phyloP scores from a whole-genome alignment of 2,329 filamentous ascomycete species.

The Aspergillus latus region DNA sequence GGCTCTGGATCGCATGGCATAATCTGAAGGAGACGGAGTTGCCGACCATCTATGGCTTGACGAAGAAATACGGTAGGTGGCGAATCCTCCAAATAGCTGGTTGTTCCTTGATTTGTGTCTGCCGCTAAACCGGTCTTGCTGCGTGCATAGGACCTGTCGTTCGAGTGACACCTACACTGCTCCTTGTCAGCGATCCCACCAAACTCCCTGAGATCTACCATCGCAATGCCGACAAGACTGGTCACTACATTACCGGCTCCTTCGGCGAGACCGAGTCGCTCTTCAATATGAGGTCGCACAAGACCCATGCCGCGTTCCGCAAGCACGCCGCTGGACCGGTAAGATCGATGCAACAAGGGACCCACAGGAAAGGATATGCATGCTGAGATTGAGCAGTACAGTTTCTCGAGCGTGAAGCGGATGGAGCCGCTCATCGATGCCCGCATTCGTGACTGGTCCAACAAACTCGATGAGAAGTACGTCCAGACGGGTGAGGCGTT shows the following conservation, averaged over 20 bases:
- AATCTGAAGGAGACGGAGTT: slow-evolving; percentile 51
- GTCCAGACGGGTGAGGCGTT: slow-evolving; percentile 47
- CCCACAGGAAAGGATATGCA: background rate
- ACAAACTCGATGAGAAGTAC: slow-evolving; percentile 50
- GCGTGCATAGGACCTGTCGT: slow-evolving; percentile 48
- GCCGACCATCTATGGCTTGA: slow-evolving; percentile 43
- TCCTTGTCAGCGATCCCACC: slow-evolving; percentile 54
- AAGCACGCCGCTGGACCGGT: slow-evolving; percentile 55
- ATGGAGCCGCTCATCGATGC: slow-evolving; percentile 59
- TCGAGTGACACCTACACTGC: slow-evolving; percentile 54
- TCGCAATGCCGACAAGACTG: slow-evolving; percentile 57
- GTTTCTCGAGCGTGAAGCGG: slow-evolving; percentile 57
- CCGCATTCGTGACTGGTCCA: slow-evolving; percentile 53
- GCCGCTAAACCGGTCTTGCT: background rate
- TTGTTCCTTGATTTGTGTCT: background rate
- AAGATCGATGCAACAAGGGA: slow-evolving; percentile 11
- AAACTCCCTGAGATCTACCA: slow-evolving; percentile 59
- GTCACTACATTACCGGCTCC: slow-evolving; percentile 59
- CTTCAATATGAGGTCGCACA: slow-evolving; percentile 59
- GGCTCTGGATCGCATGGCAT: slow-evolving; percentile 56
- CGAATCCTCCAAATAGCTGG: too few species aligned
- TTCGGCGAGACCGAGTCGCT: slow-evolving; percentile 57
- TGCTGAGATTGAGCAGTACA: slow-evolving; percentile 41
- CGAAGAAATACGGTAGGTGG: slow-evolving; percentile 50
- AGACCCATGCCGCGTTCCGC: slow-evolving; percentile 52